These are phyloP conservation scores for Pyrenophora graminea DNA, from an alignment of 2,329 filamentous ascomycete genomes.

Conservation along the genomic window DNA sequence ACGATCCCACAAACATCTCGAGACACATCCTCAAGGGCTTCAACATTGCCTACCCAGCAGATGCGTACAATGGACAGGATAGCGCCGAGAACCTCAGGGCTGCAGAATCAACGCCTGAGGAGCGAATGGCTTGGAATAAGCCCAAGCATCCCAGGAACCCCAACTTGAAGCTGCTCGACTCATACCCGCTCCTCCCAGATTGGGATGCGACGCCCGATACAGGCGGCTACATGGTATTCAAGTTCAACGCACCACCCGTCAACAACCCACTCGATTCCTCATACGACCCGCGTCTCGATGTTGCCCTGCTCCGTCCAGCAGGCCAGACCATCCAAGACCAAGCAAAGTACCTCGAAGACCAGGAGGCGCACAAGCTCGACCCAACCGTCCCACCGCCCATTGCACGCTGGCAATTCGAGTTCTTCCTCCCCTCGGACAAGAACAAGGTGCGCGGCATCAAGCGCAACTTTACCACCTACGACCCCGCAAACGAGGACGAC, in stretches of 20 bases:
- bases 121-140: slow-evolving; percentile 62
- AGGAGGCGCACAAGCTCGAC: slow-evolving; percentile 49
- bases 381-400: slow-evolving; percentile 57
- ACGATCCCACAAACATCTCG: slow-evolving; percentile 65
- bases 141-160: slow-evolving; percentile 64
- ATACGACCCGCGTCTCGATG: slow-evolving; percentile 64
- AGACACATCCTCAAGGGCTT: slow-evolving; percentile 66
- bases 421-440: slow-evolving; percentile 59
- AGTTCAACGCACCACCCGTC: slow-evolving; percentile 65
- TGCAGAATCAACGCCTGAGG: slow-evolving; percentile 57
- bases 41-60: slow-evolving; percentile 65
- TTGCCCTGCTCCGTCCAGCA: slow-evolving; percentile 60
- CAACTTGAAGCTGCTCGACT: slow-evolving; percentile 61
- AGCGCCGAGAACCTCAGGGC: slow-evolving; percentile 58
- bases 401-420: slow-evolving; percentile 62
- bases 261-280: slow-evolving; percentile 49
- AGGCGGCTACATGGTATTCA: slow-evolving; percentile 63
- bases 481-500: slow-evolving; percentile 55
- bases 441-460: slow-evolving; percentile 57
- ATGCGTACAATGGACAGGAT: slow-evolving; percentile 71
- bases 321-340: slow-evolving; percentile 58
- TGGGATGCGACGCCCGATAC: slow-evolving; percentile 63
- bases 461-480: slow-evolving; percentile 58
- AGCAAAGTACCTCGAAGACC: slow-evolving; percentile 55
- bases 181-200: slow-evolving; percentile 65